Evolutionary conservation across 768 basidiomycete genomes (phyloP).

Genomic region (Mycena floridula): DNA sequence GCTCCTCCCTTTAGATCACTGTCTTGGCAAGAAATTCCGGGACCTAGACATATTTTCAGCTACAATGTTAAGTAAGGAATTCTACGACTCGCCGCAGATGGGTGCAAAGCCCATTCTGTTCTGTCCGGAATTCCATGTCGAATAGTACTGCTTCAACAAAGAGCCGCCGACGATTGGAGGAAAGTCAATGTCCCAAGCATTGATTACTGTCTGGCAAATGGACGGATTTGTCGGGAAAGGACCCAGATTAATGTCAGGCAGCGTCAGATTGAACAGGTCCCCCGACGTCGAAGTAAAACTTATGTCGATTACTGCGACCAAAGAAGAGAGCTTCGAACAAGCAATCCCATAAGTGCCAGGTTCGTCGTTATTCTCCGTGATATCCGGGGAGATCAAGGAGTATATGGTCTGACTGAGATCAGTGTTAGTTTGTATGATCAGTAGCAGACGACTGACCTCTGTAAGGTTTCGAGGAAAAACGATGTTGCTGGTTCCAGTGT

Average conservation of each 20-base stretch:
- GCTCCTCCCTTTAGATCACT: too few species aligned
- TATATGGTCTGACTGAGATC: constrained; percentile 22
- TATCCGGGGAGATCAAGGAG: constrained; percentile 25
- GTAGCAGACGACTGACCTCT: constrained; percentile 12
- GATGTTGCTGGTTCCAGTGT: constrained; percentile 27
- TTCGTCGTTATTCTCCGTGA: constrained; percentile 22
- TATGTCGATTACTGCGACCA: constrained; percentile 20
- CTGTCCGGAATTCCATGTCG: neutral
- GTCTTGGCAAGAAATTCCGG: too few species aligned
- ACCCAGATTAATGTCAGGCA: neutral
- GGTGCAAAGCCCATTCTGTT: neutral
- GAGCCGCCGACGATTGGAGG: neutral
- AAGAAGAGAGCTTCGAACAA: constrained; percentile 19
- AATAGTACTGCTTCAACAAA: neutral
- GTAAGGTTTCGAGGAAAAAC: constrained; percentile 20
- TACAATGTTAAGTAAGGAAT: too few species aligned
- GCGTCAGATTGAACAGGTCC: neutral
- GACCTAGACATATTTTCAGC: too few species aligned
- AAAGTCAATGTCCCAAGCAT: neutral
- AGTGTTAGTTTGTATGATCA: neutral
- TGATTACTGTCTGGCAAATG: neutral
- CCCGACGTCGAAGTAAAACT: neutral
- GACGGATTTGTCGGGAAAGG: neutral
- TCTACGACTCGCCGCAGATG: neutral
- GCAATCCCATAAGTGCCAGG: constrained; percentile 26